Base-by-base conservation (phyloP, 2,329 filamentous ascomycete genomes). In the Paecilomyces formosus region DNA sequence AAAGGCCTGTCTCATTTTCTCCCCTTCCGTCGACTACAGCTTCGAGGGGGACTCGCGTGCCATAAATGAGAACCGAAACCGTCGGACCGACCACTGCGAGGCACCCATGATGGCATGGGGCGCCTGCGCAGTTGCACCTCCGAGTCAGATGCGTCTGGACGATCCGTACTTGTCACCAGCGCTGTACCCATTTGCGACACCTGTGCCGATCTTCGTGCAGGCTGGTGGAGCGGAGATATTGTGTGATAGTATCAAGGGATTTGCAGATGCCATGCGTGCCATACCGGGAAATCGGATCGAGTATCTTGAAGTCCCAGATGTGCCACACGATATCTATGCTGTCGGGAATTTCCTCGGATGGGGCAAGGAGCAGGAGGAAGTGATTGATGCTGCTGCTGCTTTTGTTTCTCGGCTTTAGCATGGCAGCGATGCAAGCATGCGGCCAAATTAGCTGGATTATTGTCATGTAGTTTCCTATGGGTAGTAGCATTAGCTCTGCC, bases 311-410 rank as follows among this genome's bases (percentile, higher is more conserved):
- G 31, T 59, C 1, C 58, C 58, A 18, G 56, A 55, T 28, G 51
- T 58, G 52, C 61, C 62, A 39, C 63, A 65, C 55, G 63, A 65
- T 59, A 53, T 65, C 4, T 65, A 64, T 57, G 56, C 39, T 57
- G 57, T 55, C n/a, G 63, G 59, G 3, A 13, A 39, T 3, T 11
- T 63, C 21, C 56, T 63, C 3, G 63, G 61, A 21, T 65, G 62
- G 58, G 31, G 31, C 12, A 58, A 57, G 8, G 59, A 64, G 28
- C 61, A 63, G 50, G 54, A 57, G n/a, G 58, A 60, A 11, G 9
- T 57, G 24, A 31, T 58, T 13, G 45, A 53, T 51, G 30, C 45
- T 15, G 57, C 45, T 1, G 53, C 39, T 26, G 21, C 11, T 26
- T 56, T 58, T 24, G 57, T 45, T 45, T 45, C 39, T 45, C 39